Conservation (phyloP, 768 basidiomycete species). For the Crepidotus variabilis region DNA sequence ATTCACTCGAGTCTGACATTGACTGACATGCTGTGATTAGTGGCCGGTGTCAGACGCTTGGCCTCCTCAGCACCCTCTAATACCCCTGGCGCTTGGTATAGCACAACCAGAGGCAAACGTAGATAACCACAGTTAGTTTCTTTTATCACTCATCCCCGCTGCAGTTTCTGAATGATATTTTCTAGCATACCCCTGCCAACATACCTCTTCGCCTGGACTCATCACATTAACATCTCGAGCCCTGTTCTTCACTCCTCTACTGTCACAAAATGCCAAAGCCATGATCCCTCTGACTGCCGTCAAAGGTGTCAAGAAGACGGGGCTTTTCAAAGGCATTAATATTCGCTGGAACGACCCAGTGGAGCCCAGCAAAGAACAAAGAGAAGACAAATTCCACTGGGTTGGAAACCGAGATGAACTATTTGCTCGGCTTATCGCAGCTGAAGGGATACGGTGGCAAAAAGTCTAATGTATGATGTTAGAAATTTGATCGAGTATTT, state of each 20-base stretch:
- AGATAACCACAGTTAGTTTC: constrained; percentile 31
- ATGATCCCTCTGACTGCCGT: constrained; percentile 42
- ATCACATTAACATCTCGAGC: constrained; percentile 49
- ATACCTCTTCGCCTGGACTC: constrained; percentile 49
- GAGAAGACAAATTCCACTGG: constrained; percentile 56
- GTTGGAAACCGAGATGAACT: constrained; percentile 61
- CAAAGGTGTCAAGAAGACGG: constrained; percentile 54
- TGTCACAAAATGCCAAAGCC: constrained; percentile 39
- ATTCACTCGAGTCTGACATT: background rate
- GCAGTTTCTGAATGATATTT: background rate
- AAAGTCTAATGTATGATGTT: constrained; percentile 28
- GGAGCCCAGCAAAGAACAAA: constrained; percentile 29
- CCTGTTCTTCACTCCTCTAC: constrained; percentile 54
- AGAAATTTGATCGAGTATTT: constrained; percentile 3
- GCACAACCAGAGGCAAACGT: constrained; percentile 14
- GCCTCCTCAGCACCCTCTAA: constrained; percentile 18
- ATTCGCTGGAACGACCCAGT: constrained; percentile 37
- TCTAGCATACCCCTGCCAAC: constrained; percentile 60
- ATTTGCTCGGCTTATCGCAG: constrained; percentile 59
- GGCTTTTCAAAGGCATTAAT: constrained; percentile 48
- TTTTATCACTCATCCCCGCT: background rate
- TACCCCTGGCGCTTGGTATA: constrained; percentile 16
- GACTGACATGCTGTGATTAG: constrained; percentile 7
- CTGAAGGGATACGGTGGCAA: constrained; percentile 46
- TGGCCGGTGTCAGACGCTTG: constrained; percentile 15